Evolutionary conservation across 441 rosid species (phyloP).

Genomic region (Arabidopsis hybrid): DNA sequence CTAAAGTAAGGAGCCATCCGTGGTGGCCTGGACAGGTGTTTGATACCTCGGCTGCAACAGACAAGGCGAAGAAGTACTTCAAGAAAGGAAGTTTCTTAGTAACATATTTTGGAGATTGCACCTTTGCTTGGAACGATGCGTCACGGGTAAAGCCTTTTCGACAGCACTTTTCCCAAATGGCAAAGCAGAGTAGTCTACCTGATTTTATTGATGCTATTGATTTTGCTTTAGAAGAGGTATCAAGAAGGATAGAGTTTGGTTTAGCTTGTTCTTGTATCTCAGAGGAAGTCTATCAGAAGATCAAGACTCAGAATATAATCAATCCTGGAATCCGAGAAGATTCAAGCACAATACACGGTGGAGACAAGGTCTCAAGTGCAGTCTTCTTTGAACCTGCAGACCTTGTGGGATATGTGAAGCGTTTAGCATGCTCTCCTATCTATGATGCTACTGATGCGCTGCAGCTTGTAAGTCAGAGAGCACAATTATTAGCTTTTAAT

Average conservation of each 20-base stretch:
- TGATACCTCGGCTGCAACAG: conserved; percentile 63
- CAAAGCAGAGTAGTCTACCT: conserved; percentile 60
- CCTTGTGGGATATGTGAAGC: conserved; percentile 54
- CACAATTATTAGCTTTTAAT: conserved; percentile 67
- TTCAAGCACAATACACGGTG: conserved; percentile 50
- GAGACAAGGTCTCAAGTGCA: conserved; percentile 58
- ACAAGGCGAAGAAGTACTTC: conserved; percentile 66
- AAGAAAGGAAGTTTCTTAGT: conserved; percentile 64
- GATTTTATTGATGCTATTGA: conserved; percentile 67
- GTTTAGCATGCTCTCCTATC: conserved; percentile 54
- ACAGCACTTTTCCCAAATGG: conserved; percentile 62
- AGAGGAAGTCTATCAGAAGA: conserved; percentile 50
- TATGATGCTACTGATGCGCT: conserved; percentile 51
- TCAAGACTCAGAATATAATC: conserved; percentile 60
- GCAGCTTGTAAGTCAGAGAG: conserved; percentile 55
- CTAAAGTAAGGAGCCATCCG: conserved; percentile 86
- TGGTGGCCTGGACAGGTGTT: conserved; percentile 97
- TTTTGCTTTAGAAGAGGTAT: conserved; percentile 76
- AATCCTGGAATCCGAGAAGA: conserved; percentile 71
- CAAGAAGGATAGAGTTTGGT: conserved; percentile 75
- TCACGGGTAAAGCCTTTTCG: conserved; percentile 71
- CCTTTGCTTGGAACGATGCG: conserved; percentile 80
- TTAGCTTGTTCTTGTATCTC: conserved; percentile 78
- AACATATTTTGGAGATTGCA: conserved; percentile 77
- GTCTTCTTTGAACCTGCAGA: conserved; percentile 60